Base-by-base conservation (phyloP, 345 rosid genomes). In the Gossypium herbaceum region DNA sequence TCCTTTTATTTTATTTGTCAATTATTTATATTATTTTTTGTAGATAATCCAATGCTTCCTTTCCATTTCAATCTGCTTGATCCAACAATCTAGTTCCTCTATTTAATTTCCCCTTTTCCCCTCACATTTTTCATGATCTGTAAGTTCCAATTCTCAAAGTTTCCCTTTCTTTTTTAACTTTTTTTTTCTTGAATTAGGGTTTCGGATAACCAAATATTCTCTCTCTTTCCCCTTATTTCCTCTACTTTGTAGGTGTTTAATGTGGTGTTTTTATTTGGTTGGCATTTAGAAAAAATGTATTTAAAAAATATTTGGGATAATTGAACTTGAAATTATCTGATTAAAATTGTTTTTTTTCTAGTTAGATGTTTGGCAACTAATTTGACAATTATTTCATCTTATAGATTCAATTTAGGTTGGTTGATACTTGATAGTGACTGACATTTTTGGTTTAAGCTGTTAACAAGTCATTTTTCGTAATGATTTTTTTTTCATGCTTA, bases 371-470 rank as follows among this genome's bases (percentile, higher is more conserved):
- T 27, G 54, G 60, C 61, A 47, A 76, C 60, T 43, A 16, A n/a
- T 52, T 59, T 7, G 25, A 52, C 39, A 59, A 69, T 71, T 57
- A 17, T 2, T 17, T 29, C 63, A 20, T 25, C n/a, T 45, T 50
- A 34, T 39, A 20, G 68, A 47, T 39, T 60, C 61, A 39, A 59
- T 29, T 58, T 64, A 20, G 61, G 72, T 67, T 76, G 72, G 80
- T 81, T 65, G 59, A 76, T 43, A 48, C 78, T 80, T 63, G 56
- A 75, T 43, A 56, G 52, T 58, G 71, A 71, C 63, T 64, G 5
- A 9, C 68, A 73, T 76, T 78, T 59, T 43, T 73, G 17, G 72
- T 78, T 75, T 80, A 66, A 51, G 65, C 69, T 55, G 72, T 51
- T 68, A 9, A 50, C 63, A 72, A 22, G 69, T 70, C 19, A 10